Percentiles rank a stretch among this genome's conserved stretches.
Conservation (phyloP, 1,284 basidiomycete species). For the Porogramme epimiltina region DNA sequence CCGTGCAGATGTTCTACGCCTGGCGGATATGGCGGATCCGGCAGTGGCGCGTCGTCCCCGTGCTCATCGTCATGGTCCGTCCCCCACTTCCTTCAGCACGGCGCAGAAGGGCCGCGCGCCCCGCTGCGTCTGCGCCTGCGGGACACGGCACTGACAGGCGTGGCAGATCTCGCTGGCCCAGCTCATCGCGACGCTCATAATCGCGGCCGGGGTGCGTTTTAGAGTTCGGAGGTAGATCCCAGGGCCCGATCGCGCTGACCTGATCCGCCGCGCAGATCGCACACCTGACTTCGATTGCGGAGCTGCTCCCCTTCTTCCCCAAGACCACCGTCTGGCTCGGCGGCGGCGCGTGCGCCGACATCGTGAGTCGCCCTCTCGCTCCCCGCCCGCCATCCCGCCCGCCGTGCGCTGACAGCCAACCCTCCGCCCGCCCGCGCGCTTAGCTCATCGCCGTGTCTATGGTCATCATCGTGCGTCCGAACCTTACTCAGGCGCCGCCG, state of each 20-base stretch:
- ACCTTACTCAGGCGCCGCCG: no score
- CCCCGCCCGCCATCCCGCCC: neutral
- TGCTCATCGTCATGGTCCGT: slow-evolving; percentile 4
- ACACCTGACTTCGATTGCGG: slow-evolving; percentile 1
- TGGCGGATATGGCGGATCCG: slow-evolving; percentile 22
- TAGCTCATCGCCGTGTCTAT: slow-evolving; percentile 19
- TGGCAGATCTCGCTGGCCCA: slow-evolving; percentile 5
- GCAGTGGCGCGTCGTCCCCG: slow-evolving; percentile 12
- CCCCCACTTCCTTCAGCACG: no score
- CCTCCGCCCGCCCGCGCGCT: neutral
- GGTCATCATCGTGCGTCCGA: slow-evolving; percentile 18
- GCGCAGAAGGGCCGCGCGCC: no score
- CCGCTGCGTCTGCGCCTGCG: no score
- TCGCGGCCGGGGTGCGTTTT: slow-evolving; percentile 5
- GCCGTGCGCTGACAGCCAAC: neutral
- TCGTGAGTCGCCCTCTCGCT: neutral
- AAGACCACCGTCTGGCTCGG: slow-evolving; percentile 7
- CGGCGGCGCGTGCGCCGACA: slow-evolving; percentile 6
- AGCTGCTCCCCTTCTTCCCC: slow-evolving; percentile 6
- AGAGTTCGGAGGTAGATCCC: no score
- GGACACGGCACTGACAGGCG: neutral
- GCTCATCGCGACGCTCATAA: slow-evolving; percentile 1
- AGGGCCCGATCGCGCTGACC: neutral
- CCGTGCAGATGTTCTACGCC: slow-evolving; percentile 19
- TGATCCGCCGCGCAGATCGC: neutral